Evolutionary conservation across 352 stramenopile species (phyloP).

Genomic region (Globisporangium uncinulatum): DNA sequence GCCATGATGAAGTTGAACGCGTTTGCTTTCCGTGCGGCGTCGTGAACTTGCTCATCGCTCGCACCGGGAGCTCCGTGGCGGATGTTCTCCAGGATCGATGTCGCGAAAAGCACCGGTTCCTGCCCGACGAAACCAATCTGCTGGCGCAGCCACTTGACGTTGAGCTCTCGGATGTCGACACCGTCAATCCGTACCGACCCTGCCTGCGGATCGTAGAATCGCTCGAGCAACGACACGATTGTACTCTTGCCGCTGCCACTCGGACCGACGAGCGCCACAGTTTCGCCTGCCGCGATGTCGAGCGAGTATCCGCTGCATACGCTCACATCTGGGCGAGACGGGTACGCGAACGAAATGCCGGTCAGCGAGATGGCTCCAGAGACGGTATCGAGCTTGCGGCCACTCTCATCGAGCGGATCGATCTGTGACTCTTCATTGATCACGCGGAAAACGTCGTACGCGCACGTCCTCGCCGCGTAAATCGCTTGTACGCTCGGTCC

Average conservation of each 20-base stretch:
- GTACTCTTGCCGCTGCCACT: constrained; percentile 10
- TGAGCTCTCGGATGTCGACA: constrained; percentile 49
- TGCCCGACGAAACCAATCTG: constrained; percentile 91
- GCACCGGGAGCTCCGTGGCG: constrained; percentile 55
- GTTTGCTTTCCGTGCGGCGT: constrained; percentile 56
- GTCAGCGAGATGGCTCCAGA: constrained; percentile 61
- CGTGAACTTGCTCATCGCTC: constrained; percentile 41
- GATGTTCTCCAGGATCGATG: constrained; percentile 74
- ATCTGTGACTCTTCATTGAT: constrained; percentile 60
- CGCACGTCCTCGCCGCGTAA: constrained; percentile 42
- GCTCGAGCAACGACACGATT: constrained; percentile 7
- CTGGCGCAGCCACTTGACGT: constrained; percentile 75
- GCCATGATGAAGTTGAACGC: constrained; percentile 89
- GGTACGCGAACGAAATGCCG: constrained; percentile 76
- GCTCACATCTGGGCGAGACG: constrained; percentile 45
- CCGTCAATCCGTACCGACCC: constrained; percentile 23
- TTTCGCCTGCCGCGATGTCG: constrained; percentile 56
- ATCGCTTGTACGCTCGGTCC: constrained; percentile 58
- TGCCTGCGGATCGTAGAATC: constrained; percentile 27
- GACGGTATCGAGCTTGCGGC: constrained; percentile 20
- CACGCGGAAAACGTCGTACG: constrained; percentile 58
- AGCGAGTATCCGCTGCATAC: constrained; percentile 58
- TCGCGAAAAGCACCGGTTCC: constrained; percentile 27
- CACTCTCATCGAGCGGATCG: constrained; percentile 30
- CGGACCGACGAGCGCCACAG: constrained; percentile 20